Conservation (phyloP, 306 rosid genomes). For the Lathyrus tuberosus region DNA sequence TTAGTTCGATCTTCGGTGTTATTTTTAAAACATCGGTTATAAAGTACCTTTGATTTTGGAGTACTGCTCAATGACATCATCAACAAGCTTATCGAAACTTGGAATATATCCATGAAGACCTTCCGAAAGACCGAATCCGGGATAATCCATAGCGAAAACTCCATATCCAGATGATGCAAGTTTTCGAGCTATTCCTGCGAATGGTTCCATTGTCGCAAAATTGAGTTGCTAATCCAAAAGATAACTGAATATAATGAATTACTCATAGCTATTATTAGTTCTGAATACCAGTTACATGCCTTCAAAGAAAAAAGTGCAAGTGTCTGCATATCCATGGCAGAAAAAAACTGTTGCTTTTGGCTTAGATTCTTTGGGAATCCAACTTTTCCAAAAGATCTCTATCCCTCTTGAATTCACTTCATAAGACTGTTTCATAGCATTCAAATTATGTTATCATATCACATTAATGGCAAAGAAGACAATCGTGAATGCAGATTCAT, state of each 20-base stretch:
- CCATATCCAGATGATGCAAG: slow-evolving; percentile 72
- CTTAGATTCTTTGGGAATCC: slow-evolving; percentile 67
- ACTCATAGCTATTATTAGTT: slow-evolving; percentile 21
- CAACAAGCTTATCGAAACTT: slow-evolving; percentile 72
- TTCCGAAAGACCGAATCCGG: slow-evolving; percentile 95
- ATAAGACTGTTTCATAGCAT: slow-evolving; percentile 59
- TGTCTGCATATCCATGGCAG: slow-evolving; percentile 96
- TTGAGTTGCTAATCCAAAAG: slow-evolving; percentile 31
- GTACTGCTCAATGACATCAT: slow-evolving; percentile 79
- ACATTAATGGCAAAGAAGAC: slow-evolving; percentile 7
- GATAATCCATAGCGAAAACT: slow-evolving; percentile 95
- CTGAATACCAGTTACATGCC: slow-evolving; percentile 57
- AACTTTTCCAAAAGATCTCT: slow-evolving; percentile 78
- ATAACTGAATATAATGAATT: slow-evolving; percentile 10
- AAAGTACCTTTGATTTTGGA: slow-evolving; percentile 72
- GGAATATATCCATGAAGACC: slow-evolving; percentile 85
- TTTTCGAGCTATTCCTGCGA: slow-evolving; percentile 85
- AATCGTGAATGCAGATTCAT: not conserved
- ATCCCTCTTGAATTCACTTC: slow-evolving; percentile 72
- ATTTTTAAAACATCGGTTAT: too few relatives aligned
- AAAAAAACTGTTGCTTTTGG: slow-evolving; percentile 77
- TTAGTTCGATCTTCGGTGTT: too few relatives aligned
- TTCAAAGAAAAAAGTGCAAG: slow-evolving; percentile 95
- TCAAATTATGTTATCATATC: slow-evolving; percentile 33
- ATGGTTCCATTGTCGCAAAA: not conserved